Evolutionary conservation across 2,329 filamentous ascomycete species (phyloP), one percentile per base, ranked within the genome.

Genomic region (Chalaropsis thielavioides): DNA sequence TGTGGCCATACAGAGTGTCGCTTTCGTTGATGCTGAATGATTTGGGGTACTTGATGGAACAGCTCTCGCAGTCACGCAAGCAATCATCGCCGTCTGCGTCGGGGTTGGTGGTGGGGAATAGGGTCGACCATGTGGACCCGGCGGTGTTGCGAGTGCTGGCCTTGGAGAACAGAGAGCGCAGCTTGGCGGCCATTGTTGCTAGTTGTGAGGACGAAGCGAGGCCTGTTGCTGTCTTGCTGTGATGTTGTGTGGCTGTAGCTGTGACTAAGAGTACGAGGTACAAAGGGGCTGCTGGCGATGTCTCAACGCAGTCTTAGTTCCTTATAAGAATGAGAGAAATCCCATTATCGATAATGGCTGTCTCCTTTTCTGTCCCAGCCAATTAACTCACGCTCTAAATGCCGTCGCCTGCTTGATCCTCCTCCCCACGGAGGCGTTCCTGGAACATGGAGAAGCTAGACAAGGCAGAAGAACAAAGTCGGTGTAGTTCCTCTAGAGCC

Each of bases 41-140:
- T 67, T 78, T 79, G 44, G 92, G 92, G 73, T 92, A 95, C 67
- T 84, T 82, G 69, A 92, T 80, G 15, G 85, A 83, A 79, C 94
- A 97, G 69, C 79, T 85, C 27, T 84, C 83, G 78, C 92, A 99
- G 76, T 97, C 92, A 73, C 85, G 90, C 64, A 89, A 78, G 74
- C 94, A 97, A 69, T 92, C 92, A 49, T 95, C 89, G 68, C 92
- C 92, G 75, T 96, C 92, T 51, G 89, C 76, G 2, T 81, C 79
- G n/a, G 88, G 83, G 71, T 88, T 81, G 44, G 90, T 90, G 70
- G 82, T 83, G 63, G 85, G 78, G 74, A 97, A 97, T 10, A 97
- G 79, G 51, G 76, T 72, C 58, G 73, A 70, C 41, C 75, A 69
- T 13, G 70, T 68, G 44, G 70, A 65, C 11, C n/a, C 35, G 38